A percentile compares a stretch with the other conserved stretches of the same genome.
phyloP scores from a whole-genome alignment of 2,329 filamentous ascomycete species.

The Cladosporium sp. region DNA sequence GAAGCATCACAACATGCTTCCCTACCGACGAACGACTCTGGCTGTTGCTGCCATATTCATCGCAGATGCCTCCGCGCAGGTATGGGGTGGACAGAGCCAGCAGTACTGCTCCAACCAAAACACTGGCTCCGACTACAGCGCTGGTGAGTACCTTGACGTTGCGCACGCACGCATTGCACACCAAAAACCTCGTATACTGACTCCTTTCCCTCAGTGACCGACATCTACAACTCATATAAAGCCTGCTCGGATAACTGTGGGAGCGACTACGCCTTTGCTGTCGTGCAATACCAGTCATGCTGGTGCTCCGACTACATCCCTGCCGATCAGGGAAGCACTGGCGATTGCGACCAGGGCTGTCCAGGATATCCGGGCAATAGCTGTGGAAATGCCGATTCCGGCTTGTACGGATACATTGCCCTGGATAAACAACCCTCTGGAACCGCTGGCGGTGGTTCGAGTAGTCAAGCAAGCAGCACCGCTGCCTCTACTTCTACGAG shows the following conservation, averaged over 20 bases:
- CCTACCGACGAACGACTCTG: conserved; percentile 24
- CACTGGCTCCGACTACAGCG: conserved; percentile 37
- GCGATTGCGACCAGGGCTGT: conserved; percentile 59
- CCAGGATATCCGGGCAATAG: conserved; percentile 67
- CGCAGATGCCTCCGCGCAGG: conserved; percentile 15
- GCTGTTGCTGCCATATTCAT: conserved; percentile 20
- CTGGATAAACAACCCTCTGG: conserved; percentile 58
- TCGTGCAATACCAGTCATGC: conserved; percentile 65
- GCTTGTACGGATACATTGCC: conserved; percentile 66
- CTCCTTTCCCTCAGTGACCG: conserved; percentile 30
- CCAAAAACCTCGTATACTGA: neutral
- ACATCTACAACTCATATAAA: conserved; percentile 64
- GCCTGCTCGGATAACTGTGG: conserved; percentile 64
- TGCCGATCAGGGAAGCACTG: conserved; percentile 37
- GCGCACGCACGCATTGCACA: neutral
- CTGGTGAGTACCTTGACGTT: conserved; percentile 36
- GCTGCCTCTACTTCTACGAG: conserved; percentile 19
- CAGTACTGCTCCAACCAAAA: conserved; percentile 50
- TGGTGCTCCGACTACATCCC: conserved; percentile 76
- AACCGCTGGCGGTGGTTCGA: conserved; percentile 48
- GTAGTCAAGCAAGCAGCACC: conserved; percentile 23
- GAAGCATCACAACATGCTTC: conserved; percentile 30
- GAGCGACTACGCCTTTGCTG: conserved; percentile 62
- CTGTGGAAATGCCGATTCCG: conserved; percentile 60
- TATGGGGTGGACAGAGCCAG: conserved; percentile 32